A percentile compares a stretch with the other conserved stretches of the same genome.
Evolutionary conservation across 2,329 filamentous ascomycete species (phyloP).

Genomic region (Parafenestella ontariensis): DNA sequence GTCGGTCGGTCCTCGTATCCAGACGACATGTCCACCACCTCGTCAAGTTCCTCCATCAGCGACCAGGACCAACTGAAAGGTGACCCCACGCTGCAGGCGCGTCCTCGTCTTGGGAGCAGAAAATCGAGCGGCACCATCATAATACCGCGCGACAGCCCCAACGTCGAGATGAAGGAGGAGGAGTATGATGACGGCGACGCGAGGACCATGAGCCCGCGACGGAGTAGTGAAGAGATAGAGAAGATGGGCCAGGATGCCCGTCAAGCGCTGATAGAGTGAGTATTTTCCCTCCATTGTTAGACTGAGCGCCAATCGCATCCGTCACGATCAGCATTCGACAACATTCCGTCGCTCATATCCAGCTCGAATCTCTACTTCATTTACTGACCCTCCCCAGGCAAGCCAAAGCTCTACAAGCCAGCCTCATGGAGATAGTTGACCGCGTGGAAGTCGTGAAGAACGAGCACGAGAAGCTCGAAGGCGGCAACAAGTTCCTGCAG

Average conservation of each 20-base stretch:
- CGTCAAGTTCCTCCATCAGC: constrained; percentile 55
- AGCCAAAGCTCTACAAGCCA: constrained; percentile 86
- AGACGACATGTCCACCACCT: constrained; percentile 48
- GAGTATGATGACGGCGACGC: constrained; percentile 87
- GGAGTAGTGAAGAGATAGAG: constrained; percentile 90
- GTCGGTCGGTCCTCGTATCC: constrained; percentile 36
- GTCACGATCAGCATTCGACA: background rate
- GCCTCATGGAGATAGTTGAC: constrained; percentile 86
- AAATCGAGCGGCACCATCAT: constrained; percentile 85
- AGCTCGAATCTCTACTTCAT: background rate
- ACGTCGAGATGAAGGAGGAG: constrained; percentile 75
- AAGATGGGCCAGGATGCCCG: constrained; percentile 84
- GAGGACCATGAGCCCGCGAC: constrained; percentile 89
- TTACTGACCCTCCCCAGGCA: constrained; percentile 65
- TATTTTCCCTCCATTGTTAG: constrained; percentile 17
- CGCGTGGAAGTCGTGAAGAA: constrained; percentile 92
- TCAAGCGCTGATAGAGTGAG: constrained; percentile 67
- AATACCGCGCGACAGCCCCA: constrained; percentile 76
- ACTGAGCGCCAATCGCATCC: background rate
- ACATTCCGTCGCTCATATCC: background rate
- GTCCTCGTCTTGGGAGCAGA: constrained; percentile 73
- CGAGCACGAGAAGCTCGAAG: constrained; percentile 96
- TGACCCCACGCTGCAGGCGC: constrained; percentile 58
- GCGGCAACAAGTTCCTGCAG: constrained; percentile 94
- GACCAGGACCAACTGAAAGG: constrained; percentile 45